Conservation (phyloP, 257 asterid species). For the Petrea volubilis region DNA sequence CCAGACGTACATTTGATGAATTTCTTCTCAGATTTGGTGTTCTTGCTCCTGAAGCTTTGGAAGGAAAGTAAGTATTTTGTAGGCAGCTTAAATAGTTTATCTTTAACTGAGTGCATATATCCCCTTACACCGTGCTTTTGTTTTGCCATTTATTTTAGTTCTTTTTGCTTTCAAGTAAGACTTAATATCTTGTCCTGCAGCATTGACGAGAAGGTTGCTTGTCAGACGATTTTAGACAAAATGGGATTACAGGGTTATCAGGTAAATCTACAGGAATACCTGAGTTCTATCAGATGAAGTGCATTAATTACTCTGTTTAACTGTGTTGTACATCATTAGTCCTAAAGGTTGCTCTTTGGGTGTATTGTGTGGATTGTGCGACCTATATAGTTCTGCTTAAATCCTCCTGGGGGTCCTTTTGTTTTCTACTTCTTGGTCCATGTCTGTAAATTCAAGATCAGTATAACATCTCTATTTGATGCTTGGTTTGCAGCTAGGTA, state of each 20-base stretch:
- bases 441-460: background rate
- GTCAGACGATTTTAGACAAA: constrained; percentile 71
- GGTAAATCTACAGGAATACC: constrained; percentile 38
- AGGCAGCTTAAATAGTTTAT: background rate
- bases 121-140: background rate
- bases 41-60: constrained; percentile 24
- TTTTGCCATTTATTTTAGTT: constrained; percentile 11
- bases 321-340: background rate
- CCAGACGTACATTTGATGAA: background rate
- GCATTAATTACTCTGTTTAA: background rate
- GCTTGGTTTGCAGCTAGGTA: background rate
- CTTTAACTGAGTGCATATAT: background rate
- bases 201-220: constrained; percentile 68
- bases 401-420: background rate
- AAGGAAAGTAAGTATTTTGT: background rate
- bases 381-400: background rate
- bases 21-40: background rate
- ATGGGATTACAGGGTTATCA: constrained; percentile 81
- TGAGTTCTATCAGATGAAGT: background rate
- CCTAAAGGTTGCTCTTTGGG: background rate
- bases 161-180: constrained; percentile 3
- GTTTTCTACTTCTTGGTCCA: constrained; percentile 14
- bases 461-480: background rate
- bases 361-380: background rate
- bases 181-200: constrained; percentile 36